Conservation (phyloP, 177 flowering plant genomes). For the Tripterygium wilfordii region DNA sequence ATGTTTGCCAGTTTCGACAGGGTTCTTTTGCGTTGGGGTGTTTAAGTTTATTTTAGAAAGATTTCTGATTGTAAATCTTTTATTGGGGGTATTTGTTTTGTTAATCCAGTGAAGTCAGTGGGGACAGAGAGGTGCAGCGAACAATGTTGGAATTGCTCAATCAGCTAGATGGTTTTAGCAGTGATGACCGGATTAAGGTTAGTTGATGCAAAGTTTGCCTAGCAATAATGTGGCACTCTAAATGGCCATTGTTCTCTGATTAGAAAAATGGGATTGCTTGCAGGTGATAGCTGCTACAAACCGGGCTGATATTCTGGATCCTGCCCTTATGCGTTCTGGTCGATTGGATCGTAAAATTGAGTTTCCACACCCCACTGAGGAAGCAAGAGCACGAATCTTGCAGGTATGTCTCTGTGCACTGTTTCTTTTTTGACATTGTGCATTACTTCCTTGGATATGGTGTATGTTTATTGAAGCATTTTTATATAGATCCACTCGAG, state of each 20-base stretch:
- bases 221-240: too few relatives aligned
- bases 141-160: conserved; percentile 95
- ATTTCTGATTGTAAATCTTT: too few relatives aligned
- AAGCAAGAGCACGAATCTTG: conserved; percentile 91
- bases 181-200: conserved; percentile 88
- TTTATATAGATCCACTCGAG: conserved; percentile 87
- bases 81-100: too few relatives aligned
- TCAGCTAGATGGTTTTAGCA: conserved; percentile 98
- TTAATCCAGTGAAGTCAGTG: conserved; percentile 99
- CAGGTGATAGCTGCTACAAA: conserved; percentile 98
- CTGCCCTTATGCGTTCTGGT: conserved; percentile 98
- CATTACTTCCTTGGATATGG: too few relatives aligned
- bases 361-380: conserved; percentile 95
- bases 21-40: too few relatives aligned
- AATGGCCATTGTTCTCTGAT: too few relatives aligned
- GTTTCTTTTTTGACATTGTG: not conserved
- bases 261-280: too few relatives aligned
- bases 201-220: too few relatives aligned
- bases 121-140: conserved; percentile 96
- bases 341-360: conserved; percentile 94
- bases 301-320: conserved; percentile 92
- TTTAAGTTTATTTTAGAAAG: too few relatives aligned
- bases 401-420: conserved; percentile 41
- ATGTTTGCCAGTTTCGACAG: too few relatives aligned
- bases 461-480: too few relatives aligned